phyloP scores from a whole-genome alignment of 2,329 filamentous ascomycete species.

The Ceratocystis cacaofunesta region DNA sequence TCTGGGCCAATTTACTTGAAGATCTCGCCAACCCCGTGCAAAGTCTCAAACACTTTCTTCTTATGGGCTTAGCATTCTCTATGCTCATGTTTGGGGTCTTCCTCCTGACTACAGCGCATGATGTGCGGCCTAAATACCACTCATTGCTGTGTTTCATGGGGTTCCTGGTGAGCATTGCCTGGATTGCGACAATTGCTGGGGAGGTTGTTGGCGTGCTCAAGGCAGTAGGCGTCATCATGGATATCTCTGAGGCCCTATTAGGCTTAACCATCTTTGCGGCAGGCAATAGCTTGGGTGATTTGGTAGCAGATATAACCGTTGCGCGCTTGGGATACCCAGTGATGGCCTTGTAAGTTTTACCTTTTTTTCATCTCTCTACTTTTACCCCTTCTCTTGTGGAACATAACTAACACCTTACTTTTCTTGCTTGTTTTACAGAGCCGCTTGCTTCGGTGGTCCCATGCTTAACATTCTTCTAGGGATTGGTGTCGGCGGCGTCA shows the following conservation, averaged over 20 bases:
- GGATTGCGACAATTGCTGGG: constrained; percentile 90
- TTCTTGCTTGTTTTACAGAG: constrained; percentile 28
- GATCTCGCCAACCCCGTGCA: constrained; percentile 39
- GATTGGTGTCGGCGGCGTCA: constrained; percentile 79
- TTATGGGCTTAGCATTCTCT: constrained; percentile 55
- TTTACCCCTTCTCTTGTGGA: neutral
- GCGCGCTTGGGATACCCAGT: constrained; percentile 87
- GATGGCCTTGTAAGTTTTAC: constrained; percentile 57
- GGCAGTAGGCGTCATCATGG: constrained; percentile 76
- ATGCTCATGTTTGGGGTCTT: constrained; percentile 51
- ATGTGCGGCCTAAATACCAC: constrained; percentile 56
- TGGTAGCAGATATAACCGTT: constrained; percentile 89
- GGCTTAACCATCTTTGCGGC: constrained; percentile 93
- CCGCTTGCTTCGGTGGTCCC: constrained; percentile 92
- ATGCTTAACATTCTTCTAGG: constrained; percentile 96
- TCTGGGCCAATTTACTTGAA: constrained; percentile 53
- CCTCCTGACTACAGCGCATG: constrained; percentile 51
- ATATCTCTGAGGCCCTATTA: constrained; percentile 87
- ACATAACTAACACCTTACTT: neutral
- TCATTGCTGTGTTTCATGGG: constrained; percentile 74
- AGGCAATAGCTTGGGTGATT: constrained; percentile 84
- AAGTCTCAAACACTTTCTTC: constrained; percentile 39
- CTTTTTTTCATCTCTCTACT: neutral
- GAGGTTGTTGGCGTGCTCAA: constrained; percentile 94
- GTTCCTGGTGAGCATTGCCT: constrained; percentile 80